Evolutionary conservation across 192 early-diverging fungal species (phyloP), one percentile per base, ranked within the genome.

Genomic region (Entomortierella lignicola): DNA sequence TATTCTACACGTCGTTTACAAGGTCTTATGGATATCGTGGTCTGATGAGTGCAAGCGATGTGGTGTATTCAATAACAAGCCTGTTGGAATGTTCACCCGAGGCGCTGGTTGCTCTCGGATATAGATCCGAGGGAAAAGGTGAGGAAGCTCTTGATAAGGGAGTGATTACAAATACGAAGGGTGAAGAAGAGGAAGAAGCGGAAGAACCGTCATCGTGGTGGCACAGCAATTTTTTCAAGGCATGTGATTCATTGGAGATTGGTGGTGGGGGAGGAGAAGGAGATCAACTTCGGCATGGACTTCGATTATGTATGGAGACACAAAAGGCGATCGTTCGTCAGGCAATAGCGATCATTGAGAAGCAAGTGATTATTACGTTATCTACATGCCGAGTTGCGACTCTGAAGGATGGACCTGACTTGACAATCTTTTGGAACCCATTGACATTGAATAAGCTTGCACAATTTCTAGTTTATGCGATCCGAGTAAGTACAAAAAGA

Each of bases 191-290:
- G 6, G 69, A 66, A 34, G 69, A 27, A 34, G 44, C 48, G 10
- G 29, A 47, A 7, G 44, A 41, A 41, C 42, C 64, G 17, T 25
- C 63, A n/a, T 66, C 60, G 8, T 87, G 86, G 81, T 96, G 93
- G 94, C 72, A 93, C 57, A 57, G 81, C 30, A 94, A 95, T 29
- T 98, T 97, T 79, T 98, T 90, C 82, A 86, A 91, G 0, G 95
- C 96, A 18, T 97, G 93, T 66, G 97, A 98, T 69, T 91, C 97
- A 8, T 79, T 98, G 20, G 87, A 87, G n/a, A n/a, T n/a, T n/a
- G n/a, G n/a, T 34, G 83, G 71, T 80, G 89, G 68, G 26, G 72
- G 55, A 6, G 44, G 44, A 29, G 69, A 66, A 7, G 63, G 66
- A 30, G 51, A 69, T 25, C 51, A 61, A 2, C 57, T 93, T 18